Evolutionary conservation across 2,329 filamentous ascomycete species (phyloP), one percentile per base, ranked within the genome.

Genomic region (Pseudogymnoascus sp.): DNA sequence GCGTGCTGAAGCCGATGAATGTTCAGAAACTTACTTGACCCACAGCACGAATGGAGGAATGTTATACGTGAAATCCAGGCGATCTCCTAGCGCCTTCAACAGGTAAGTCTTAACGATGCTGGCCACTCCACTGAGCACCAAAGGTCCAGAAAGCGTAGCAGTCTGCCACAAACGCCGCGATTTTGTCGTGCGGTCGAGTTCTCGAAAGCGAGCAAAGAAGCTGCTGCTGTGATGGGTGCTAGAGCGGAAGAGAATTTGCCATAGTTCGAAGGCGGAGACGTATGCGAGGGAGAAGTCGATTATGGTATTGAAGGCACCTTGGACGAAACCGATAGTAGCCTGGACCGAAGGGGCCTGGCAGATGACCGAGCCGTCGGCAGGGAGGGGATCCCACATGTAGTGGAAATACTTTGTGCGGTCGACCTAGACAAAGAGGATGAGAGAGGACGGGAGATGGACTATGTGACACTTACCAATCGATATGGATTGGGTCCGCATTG

Each of bases 61-160:
- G n/a, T 75, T 75, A 70, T 70, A 73, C 0, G 74, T 75, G 28
- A 75, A 74, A 62, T 75, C 73, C 4, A 66, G 62, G 62, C 74
- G 62, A 36, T 74, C 70, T 2, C 73, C 74, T 4, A 75, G 62
- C 4, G 72, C 71, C 42, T 74, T 74, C 4, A 75, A 67, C 61
- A 75, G 72, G 66, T 74, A 74, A 16, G 73, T 75, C 56, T 76
- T 76, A 2, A 75, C 70, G 50, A 75, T 74, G 1, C 73, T 75
- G 4, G 74, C 74, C 25, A 67, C 71, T 0, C 73, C 74, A 0
- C 73, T 75, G 2, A 75, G 68, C 5, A 75, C n/a, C 7, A 76
- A 64, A 0, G 73, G 73, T 3, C 73, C 73, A 31, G 72, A 72
- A 11, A 75, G 66, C 8, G 70, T 71, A 18, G 73, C 23, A 0